These are phyloP conservation scores for Tricholoma sp. DNA, from an alignment of 768 basidiomycete species.

Conservation along the genomic window DNA sequence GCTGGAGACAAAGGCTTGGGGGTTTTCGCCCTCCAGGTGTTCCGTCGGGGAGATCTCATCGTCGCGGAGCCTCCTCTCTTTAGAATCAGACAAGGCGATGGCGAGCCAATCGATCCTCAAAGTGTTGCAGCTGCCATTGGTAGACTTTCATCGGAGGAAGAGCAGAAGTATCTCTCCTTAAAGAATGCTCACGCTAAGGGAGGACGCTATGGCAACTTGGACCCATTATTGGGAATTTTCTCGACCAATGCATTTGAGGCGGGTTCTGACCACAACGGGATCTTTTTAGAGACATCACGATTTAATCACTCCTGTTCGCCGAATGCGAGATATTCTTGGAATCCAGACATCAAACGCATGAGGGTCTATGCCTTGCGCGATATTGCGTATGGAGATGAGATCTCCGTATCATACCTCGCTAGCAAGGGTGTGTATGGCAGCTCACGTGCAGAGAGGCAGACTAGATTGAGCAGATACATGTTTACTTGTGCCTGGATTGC, in stretches of 20 bases:
- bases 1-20: not conserved
- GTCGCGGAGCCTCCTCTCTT: not conserved
- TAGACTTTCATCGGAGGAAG: too few relatives aligned
- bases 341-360: not conserved
- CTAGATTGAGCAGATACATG: not conserved
- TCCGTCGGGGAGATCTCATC: not conserved
- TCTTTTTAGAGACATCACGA: not conserved
- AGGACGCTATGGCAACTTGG: too few relatives aligned
- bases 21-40: not conserved
- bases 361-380: not conserved
- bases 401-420: not conserved
- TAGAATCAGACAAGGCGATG: not conserved
- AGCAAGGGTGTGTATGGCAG: not conserved
- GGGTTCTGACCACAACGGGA: not conserved
- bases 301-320: not conserved
- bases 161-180: too few relatives aligned
- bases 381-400: not conserved
- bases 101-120: too few relatives aligned
- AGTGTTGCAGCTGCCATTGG: too few relatives aligned
- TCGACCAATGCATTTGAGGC: not conserved
- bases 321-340: not conserved
- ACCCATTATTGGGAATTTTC: not conserved
- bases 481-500: not conserved
- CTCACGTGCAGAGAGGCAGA: not conserved
- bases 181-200: too few relatives aligned